Base-by-base conservation (phyloP, 2,329 filamentous ascomycete genomes). In the Penicillium sp. region DNA sequence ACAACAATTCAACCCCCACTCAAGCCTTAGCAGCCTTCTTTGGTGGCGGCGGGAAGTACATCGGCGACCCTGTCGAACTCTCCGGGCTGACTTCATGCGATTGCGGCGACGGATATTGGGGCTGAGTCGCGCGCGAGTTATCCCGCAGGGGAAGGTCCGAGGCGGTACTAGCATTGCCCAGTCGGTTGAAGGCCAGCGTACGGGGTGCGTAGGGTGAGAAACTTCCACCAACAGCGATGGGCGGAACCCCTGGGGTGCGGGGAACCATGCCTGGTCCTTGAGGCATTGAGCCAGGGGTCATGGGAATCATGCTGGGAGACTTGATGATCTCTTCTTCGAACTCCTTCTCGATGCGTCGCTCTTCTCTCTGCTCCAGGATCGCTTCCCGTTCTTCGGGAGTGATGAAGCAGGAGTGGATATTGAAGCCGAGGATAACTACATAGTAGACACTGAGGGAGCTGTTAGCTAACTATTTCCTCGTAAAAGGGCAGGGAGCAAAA, bases 381-480 rank as follows among this genome's bases (percentile, higher is more conserved):
- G 64, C 55, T 33, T 62, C 62, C 10, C 61, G 64, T 52, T 71
- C 69, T 49, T 68, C 66, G 41, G 67, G 61, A 4, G 69, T 72
- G 17, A 68, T 64, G 57, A 75, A 69, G 55, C 74, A 71, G 37
- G 74, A 77, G 57, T 72, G 73, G 39, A 75, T 48, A 38, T 73
- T 70, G 40, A 80, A 57, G 52, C 72, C 55, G 54, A 79, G 53
- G 56, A 79, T 74, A 43, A 69, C 58, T 35, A 69, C 62, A 62
- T 80, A 81, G 33, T 81, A 67, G 7, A 69, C 56, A 39, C 78
- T 81, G 49, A 28, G 19, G 31, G 12, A 21, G 10, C 1, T 38
- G 49, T 66, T 47, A 59, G 54, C 17, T 29, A 5, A 35, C 7
- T 39, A 6, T 24, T 32, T 35, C 31, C 42, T 40, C 42, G 33